Evolutionary conservation across 108 stramenopile genomes (phyloP).

Genomic region (Fistulifera solaris): DNA sequence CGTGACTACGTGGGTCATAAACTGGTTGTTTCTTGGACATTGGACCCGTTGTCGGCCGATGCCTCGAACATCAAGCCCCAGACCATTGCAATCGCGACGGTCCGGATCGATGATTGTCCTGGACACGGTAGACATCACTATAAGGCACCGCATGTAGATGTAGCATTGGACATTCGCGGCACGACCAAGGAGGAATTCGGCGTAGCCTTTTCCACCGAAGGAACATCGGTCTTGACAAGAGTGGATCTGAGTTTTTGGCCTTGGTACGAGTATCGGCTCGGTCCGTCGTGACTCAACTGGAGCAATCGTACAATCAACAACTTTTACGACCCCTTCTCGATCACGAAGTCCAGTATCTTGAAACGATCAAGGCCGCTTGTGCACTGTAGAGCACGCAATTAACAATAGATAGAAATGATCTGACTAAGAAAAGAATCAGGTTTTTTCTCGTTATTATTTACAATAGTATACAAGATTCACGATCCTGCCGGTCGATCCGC

Average conservation of each 20-base stretch:
- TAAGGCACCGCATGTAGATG: too few relatives aligned
- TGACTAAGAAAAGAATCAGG: too few relatives aligned
- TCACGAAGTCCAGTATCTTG: constrained; percentile 4
- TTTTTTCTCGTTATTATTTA: background rate
- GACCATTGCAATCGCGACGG: too few relatives aligned
- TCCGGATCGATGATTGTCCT: too few relatives aligned
- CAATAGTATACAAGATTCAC: background rate
- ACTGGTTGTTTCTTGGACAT: background rate
- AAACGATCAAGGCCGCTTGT: background rate
- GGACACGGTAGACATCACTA: too few relatives aligned
- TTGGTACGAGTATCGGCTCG: constrained; percentile 2
- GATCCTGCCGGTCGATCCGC: too few relatives aligned
- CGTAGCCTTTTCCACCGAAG: background rate
- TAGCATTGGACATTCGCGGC: too few relatives aligned
- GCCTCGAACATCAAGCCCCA: background rate
- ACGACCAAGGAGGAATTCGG: background rate
- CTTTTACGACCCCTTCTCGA: constrained; percentile 1
- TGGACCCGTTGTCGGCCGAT: background rate
- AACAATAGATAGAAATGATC: background rate
- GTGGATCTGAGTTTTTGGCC: background rate
- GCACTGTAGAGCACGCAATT: background rate
- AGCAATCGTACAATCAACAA: too few relatives aligned
- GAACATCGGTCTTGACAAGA: background rate
- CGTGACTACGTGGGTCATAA: constrained; percentile 5
- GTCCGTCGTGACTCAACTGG: too few relatives aligned